phyloP scores from a whole-genome alignment of 148 eudicot genomes.

The Polygonum maritimum region DNA sequence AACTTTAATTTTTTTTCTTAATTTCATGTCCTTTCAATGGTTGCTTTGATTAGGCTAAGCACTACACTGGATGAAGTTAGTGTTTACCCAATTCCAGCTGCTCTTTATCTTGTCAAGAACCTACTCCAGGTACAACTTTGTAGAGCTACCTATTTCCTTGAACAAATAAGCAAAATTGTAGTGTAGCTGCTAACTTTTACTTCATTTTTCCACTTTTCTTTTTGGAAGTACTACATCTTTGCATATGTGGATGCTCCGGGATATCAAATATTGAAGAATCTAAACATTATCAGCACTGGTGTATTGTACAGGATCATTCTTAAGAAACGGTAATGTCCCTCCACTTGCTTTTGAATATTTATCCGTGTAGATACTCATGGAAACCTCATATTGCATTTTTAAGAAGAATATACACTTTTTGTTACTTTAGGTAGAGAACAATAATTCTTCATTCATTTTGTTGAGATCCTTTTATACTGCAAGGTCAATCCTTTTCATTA shows the following conservation, averaged over 20 bases:
- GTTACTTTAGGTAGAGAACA: not conserved
- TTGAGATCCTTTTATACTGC: not conserved
- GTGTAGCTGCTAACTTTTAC: not conserved
- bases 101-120: conserved; percentile 88
- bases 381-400: not conserved
- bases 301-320: conserved; percentile 84
- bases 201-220: conserved; percentile 5
- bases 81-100: conserved; percentile 95
- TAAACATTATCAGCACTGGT: conserved; percentile 94
- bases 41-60: conserved; percentile 49
- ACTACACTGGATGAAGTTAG: conserved; percentile 86
- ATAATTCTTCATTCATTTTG: not conserved
- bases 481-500: not conserved
- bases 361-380: not conserved
- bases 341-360: conserved; percentile 3
- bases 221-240: conserved; percentile 91
- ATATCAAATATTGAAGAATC: conserved; percentile 92
- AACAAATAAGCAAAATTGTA: conserved; percentile 12
- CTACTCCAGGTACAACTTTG: conserved; percentile 57
- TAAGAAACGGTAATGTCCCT: conserved; percentile 53
- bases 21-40: not conserved
- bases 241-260: conserved; percentile 99
- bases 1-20: not conserved
- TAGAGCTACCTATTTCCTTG: not conserved
- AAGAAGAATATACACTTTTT: not conserved